These are phyloP conservation scores for Pythium periplocum DNA, from an alignment of 352 stramenopile genomes.

Conservation along the genomic window DNA sequence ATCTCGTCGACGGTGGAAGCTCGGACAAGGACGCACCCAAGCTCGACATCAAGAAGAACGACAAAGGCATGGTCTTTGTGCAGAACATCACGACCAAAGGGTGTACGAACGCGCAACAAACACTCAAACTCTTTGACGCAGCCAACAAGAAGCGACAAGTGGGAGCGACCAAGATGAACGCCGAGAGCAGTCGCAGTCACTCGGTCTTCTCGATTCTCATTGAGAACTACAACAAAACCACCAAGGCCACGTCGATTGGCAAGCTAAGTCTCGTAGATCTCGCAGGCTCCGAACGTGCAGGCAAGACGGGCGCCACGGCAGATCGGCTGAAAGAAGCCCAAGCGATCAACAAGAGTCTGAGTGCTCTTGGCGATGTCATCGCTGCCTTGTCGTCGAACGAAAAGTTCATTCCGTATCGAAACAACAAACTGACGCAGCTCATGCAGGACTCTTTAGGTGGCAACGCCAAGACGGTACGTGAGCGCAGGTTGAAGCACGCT, in stretches of 20 bases:
- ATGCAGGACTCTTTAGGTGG: conserved; percentile 92
- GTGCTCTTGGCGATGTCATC: conserved; percentile 90
- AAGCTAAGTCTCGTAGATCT: conserved; percentile 88
- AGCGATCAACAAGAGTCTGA: conserved; percentile 89
- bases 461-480: conserved; percentile 89
- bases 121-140: conserved; percentile 79
- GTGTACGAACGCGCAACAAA: conserved; percentile 62
- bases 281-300: conserved; percentile 81
- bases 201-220: conserved; percentile 87
- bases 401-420: conserved; percentile 93
- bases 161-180: conserved; percentile 91
- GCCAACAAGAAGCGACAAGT: conserved; percentile 89
- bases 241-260: conserved; percentile 71
- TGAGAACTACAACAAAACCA: conserved; percentile 87
- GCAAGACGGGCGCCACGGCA: conserved; percentile 82
- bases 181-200: conserved; percentile 86
- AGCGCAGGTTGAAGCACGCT: no score
- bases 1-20: conserved; percentile 64
- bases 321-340: conserved; percentile 85
- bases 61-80: conserved; percentile 90
- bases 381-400: conserved; percentile 85
- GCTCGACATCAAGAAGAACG: conserved; percentile 92
- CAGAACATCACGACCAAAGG: conserved; percentile 81
- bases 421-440: conserved; percentile 92
- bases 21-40: conserved; percentile 46